Evolutionary conservation across 129 eudicot genomes (phyloP).

Genomic region (Saussurea involucrata): DNA sequence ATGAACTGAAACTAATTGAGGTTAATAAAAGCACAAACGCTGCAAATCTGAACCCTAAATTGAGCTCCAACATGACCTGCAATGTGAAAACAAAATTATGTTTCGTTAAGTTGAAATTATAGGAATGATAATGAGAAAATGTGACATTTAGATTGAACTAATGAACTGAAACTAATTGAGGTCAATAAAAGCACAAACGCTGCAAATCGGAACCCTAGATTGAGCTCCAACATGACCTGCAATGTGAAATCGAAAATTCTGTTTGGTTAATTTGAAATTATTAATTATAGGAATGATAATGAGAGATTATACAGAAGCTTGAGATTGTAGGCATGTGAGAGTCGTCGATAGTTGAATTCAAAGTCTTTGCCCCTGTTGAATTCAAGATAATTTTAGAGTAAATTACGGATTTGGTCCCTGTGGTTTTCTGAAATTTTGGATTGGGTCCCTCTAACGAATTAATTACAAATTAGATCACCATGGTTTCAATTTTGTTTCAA

Average conservation of each 20-base stretch:
- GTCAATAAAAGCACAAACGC: neutral
- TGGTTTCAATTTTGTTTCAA: too few species aligned
- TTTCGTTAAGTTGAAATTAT: neutral
- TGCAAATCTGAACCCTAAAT: slow-evolving; percentile 5
- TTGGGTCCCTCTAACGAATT: too few species aligned
- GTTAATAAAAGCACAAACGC: neutral
- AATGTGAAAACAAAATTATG: slow-evolving; percentile 6
- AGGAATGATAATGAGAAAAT: slow-evolving; percentile 12
- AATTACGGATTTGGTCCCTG: too few species aligned
- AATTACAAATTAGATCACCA: too few species aligned
- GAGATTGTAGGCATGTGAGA: slow-evolving; percentile 13
- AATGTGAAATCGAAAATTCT: slow-evolving; percentile 7
- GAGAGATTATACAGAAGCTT: slow-evolving; percentile 9
- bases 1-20: neutral
- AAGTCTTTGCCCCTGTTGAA: neutral
- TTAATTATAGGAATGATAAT: neutral
- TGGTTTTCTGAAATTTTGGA: too few species aligned
- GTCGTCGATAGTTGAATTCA: slow-evolving; percentile 14
- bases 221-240: slow-evolving; percentile 23
- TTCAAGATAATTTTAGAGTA: too few species aligned
- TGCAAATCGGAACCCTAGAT: slow-evolving; percentile 4
- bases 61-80: slow-evolving; percentile 23
- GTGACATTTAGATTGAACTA: slow-evolving; percentile 39
- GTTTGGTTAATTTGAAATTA: neutral
- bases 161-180: neutral